phyloP scores from a whole-genome alignment of 1,284 basidiomycete genomes.

The Leucoagaricus sp. region DNA sequence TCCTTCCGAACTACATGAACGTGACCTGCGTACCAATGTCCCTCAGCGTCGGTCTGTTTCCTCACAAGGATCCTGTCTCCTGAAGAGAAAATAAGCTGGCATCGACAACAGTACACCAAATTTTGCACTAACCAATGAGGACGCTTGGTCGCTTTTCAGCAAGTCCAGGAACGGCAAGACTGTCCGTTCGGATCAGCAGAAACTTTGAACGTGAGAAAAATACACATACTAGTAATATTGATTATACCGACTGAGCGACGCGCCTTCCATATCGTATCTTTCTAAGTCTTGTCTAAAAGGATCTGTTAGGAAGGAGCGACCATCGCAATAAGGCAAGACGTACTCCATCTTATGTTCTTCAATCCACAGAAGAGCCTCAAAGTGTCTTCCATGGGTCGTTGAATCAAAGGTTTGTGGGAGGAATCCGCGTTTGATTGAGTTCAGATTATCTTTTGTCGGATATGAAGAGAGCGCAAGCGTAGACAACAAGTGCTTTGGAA shows the following conservation, averaged over 20 bases:
- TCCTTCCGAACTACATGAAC: slow-evolving; percentile 51
- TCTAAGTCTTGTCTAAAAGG: slow-evolving; percentile 9
- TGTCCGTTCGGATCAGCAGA: slow-evolving; percentile 20
- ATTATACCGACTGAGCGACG: neutral
- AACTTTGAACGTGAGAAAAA: neutral
- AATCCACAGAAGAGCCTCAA: slow-evolving; percentile 54
- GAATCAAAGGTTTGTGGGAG: neutral
- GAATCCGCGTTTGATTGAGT: neutral
- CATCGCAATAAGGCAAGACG: slow-evolving; percentile 33
- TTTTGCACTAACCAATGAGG: slow-evolving; percentile 43
- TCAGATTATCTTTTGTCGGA: neutral
- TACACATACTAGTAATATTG: slow-evolving; percentile 14
- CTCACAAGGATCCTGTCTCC: slow-evolving; percentile 56
- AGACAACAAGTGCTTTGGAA: neutral
- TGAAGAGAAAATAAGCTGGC: slow-evolving; percentile 24
- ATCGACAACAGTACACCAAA: neutral
- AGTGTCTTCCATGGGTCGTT: slow-evolving; percentile 28
- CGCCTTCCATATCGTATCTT: slow-evolving; percentile 15
- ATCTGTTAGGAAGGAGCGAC: neutral
- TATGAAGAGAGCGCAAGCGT: neutral
- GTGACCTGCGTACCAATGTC: slow-evolving; percentile 54
- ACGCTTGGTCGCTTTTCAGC: slow-evolving; percentile 65
- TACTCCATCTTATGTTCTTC: slow-evolving; percentile 63
- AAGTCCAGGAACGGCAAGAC: slow-evolving; percentile 55
- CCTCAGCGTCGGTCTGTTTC: slow-evolving; percentile 29